Evolutionary conservation across 805 yeast species (phyloP), one percentile per base, ranked within the genome.

Genomic region (Starmerella tilneyi): DNA sequence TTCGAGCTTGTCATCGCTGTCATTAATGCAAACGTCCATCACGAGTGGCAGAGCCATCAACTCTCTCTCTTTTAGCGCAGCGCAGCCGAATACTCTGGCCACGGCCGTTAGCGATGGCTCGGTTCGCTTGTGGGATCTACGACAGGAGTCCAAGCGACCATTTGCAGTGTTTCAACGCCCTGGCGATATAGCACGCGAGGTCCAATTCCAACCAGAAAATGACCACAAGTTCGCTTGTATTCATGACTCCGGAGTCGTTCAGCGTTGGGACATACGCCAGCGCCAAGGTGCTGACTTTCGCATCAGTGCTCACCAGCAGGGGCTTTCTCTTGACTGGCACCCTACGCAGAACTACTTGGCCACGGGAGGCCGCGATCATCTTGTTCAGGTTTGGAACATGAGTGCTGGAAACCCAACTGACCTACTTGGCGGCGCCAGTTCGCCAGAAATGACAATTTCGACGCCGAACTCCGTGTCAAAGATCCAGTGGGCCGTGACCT

Each of bases 351-450:
- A 88, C 51, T 83, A 79, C 56, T 73, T 92, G 17, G 79, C 80
- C 5, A 84, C 95, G 17, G 96, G 96, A 13, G 98, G 98, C 7
- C 71, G 96, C 56, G 98, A 92, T 63, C 80, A 81, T 43, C 79
- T 78, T 53, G 69, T 82, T 28, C 84, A 82, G 49, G 76, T 82
- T 3, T 84, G 94, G 89, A 80, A 74, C 56, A 65, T 76, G 72
- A 58, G 61, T 9, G 54, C 65, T 1, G 71, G 64, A 17, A 57
- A 37, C 27, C 9, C 41, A 16, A 12, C 44, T 2, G 50, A 47
- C 26, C 16, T 40, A 27, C 43, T 47, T 7, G 44, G 50, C 16
- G 59, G 72, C 11, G 56, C 48, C 46, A 70, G 64, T 3, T 94
- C 96, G 0, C 56, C 56, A 3, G 89, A 84, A 27, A 73, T 74